These are phyloP conservation scores for Lepidopterella palustris DNA, from an alignment of 495 filamentous ascomycete genomes.

Conservation along the genomic window DNA sequence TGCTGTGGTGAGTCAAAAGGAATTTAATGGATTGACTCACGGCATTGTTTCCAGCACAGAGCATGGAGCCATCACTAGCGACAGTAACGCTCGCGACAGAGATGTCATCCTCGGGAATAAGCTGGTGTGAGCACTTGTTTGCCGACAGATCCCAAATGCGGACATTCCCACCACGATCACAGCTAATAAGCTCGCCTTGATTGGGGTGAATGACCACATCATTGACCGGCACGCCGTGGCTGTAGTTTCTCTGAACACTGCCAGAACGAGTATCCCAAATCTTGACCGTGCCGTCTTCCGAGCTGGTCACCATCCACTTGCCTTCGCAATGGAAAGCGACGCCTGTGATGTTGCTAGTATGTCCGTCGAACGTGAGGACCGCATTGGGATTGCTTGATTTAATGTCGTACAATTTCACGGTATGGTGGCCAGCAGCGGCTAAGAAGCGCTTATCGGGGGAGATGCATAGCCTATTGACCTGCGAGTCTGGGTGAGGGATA, in stretches of 20 bases:
- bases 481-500: conserved; percentile 94
- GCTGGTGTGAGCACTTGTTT: conserved; percentile 92
- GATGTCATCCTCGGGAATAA: conserved; percentile 93
- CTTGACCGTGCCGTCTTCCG: conserved; percentile 94
- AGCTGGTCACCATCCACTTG: conserved; percentile 99
- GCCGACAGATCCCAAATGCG: conserved; percentile 94
- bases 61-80: conserved; percentile 84
- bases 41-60: conserved; percentile 92
- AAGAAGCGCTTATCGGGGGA: conserved; percentile 96
- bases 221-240: conserved; percentile 79
- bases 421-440: conserved; percentile 88
- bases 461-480: conserved; percentile 97
- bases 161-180: conserved; percentile 87
- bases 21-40: conserved; percentile 42
- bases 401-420: conserved; percentile 95
- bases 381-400: conserved; percentile 92
- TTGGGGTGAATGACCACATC: conserved; percentile 98
- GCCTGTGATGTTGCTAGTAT: conserved; percentile 91
- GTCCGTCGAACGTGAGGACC: conserved; percentile 86
- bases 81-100: conserved; percentile 91
- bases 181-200: conserved; percentile 94
- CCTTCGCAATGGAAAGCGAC: conserved; percentile 97
- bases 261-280: conserved; percentile 95
- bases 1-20: neutral
- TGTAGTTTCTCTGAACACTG: conserved; percentile 84